phyloP scores from a whole-genome alignment of 1,284 basidiomycete genomes.

The Cutaneotrichosporon sp. region DNA sequence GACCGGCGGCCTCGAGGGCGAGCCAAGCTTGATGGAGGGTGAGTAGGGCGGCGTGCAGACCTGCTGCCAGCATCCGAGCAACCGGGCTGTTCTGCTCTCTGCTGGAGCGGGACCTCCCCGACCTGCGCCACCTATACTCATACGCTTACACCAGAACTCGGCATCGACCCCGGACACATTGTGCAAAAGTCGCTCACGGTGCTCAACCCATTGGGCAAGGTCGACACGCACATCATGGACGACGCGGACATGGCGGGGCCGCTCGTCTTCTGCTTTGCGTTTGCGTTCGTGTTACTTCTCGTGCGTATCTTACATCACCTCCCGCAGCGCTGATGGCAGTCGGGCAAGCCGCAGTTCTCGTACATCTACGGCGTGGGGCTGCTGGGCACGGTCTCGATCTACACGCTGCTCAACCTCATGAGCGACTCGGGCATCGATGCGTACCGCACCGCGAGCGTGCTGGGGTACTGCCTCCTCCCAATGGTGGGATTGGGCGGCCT shows the following conservation, averaged over 20 bases:
- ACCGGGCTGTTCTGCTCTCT: no score
- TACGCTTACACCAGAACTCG: slow-evolving; percentile 72
- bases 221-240: slow-evolving; percentile 98
- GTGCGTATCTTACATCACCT: slow-evolving; percentile 59
- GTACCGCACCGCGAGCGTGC: slow-evolving; percentile 90
- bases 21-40: slow-evolving; percentile 91
- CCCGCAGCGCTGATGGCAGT: slow-evolving; percentile 59
- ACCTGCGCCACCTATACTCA: no score
- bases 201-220: slow-evolving; percentile 82
- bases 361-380: slow-evolving; percentile 98
- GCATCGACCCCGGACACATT: slow-evolving; percentile 97
- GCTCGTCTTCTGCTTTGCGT: slow-evolving; percentile 87
- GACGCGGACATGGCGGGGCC: slow-evolving; percentile 98
- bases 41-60: slow-evolving; percentile 26
- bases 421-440: slow-evolving; percentile 93
- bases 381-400: slow-evolving; percentile 90
- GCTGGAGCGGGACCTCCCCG: no score
- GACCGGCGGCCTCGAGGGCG: slow-evolving; percentile 91
- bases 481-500: slow-evolving; percentile 94
- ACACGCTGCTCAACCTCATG: slow-evolving; percentile 96
- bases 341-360: slow-evolving; percentile 97
- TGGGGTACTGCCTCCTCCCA: slow-evolving; percentile 95
- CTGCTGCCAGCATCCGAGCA: not conserved
- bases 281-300: slow-evolving; percentile 85
- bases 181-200: slow-evolving; percentile 91